Base-by-base conservation (phyloP, 768 basidiomycete species). In the Suillus alpinus region DNA sequence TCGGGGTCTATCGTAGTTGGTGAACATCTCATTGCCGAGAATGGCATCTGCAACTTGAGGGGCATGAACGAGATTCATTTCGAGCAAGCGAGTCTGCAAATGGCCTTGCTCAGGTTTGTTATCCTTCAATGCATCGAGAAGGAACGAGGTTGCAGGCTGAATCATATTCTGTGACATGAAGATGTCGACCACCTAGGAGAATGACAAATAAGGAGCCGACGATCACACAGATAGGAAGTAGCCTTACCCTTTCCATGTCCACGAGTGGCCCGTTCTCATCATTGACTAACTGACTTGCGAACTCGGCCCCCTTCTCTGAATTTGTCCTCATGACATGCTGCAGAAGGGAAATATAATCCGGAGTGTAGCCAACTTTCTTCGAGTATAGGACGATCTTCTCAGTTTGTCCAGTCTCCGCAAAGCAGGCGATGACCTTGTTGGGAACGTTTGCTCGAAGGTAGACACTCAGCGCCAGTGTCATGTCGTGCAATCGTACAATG, bases 141-240 rank as follows among this genome's bases (percentile, higher is more conserved):
- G 79, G 88, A 99, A 98, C 1, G 94, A 95, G 0, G 97, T 99
- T 6, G 97, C 97, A 20, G 95, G 96, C 74, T 98, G 97, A 60
- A 98, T 95, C 94, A 98, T 94, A 77, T 98, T 98, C 73, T 97
- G 95, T 0, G 91, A 91, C 94, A 98, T 97, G 81, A 99, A 98
- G 68, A 98, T 97, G 69, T 99, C 97, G 62, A 98, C 95, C 58
- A 98, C 92, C 87, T 91, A 59, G 2, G 18, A 31, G 34, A 50
- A 36, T 59, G n/a, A 50, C 50, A 36, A 56, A 50, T 57, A 47
- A 50, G 32, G 46, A 49, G 23, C 32, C 39, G 53, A 55, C 37
- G 39, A 55, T 55, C 53, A 18, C 26, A 55, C 26, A 26, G 23
- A 7, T 26, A 44, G 36, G 41, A 23, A 49, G 55, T 46, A 23